Conservation (phyloP, 345 rosid genomes). For the Psidium guajava region DNA sequence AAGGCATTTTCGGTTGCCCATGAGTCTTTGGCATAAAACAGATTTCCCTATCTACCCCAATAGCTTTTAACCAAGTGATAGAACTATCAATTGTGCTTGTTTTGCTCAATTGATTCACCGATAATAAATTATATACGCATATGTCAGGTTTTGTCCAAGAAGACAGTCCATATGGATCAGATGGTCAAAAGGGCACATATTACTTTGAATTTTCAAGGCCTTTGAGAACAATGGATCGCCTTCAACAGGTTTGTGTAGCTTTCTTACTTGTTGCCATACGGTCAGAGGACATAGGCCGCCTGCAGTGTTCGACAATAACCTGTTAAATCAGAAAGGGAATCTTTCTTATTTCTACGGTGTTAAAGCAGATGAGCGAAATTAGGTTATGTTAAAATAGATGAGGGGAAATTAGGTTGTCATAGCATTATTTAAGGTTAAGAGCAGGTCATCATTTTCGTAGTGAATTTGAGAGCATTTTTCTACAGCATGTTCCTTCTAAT, state of each 20-base stretch:
- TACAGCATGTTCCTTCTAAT: background rate
- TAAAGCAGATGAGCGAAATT: background rate
- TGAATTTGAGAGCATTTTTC: background rate
- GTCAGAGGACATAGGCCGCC: background rate
- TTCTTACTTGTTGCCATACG: background rate
- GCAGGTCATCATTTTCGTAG: background rate
- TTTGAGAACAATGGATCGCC: constrained; percentile 78
- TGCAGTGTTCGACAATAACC: background rate
- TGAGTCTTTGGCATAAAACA: background rate
- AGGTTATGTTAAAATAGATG: too few relatives aligned
- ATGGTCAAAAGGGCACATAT: constrained; percentile 68
- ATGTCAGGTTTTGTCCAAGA: constrained; percentile 65
- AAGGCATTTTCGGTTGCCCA: background rate
- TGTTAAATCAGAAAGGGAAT: background rate
- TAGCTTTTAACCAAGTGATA: background rate
- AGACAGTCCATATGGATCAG: constrained; percentile 74
- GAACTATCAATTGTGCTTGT: background rate
- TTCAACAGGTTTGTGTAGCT: constrained; percentile 65
- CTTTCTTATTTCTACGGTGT: background rate
- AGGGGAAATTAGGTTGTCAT: background rate
- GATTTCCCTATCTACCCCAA: background rate
- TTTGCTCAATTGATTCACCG: background rate
- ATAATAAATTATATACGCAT: background rate
- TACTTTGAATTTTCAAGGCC: constrained; percentile 88
- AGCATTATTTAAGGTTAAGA: background rate